These are phyloP conservation scores for Sparassis latifolia DNA, from an alignment of 1,284 basidiomycete genomes.

Conservation along the genomic window DNA sequence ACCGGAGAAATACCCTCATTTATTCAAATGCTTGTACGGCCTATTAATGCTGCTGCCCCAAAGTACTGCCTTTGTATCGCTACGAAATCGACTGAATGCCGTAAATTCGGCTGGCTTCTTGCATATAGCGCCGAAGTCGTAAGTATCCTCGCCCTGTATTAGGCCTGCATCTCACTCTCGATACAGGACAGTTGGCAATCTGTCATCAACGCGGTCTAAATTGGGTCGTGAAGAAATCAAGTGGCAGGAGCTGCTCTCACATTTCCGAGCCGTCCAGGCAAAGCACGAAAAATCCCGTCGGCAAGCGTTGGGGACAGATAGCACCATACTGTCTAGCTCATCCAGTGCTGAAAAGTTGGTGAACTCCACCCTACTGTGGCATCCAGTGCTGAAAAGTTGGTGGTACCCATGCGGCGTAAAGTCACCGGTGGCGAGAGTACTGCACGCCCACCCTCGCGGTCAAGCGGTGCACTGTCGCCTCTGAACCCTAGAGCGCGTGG, in stretches of 20 bases:
- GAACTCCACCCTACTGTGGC: slow-evolving; percentile 22
- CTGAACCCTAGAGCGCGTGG: slow-evolving; percentile 61
- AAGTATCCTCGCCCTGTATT: slow-evolving; percentile 7
- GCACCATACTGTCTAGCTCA: slow-evolving; percentile 35
- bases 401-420: slow-evolving; percentile 46
- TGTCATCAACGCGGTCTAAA: slow-evolving; percentile 60
- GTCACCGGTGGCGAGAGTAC: slow-evolving; percentile 43
- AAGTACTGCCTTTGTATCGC: slow-evolving; percentile 92
- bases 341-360: slow-evolving; percentile 17
- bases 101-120: slow-evolving; percentile 94
- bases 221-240: slow-evolving; percentile 84
- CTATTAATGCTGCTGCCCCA: slow-evolving; percentile 97
- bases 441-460: slow-evolving; percentile 26
- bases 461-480: slow-evolving; percentile 54
- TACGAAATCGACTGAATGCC: slow-evolving; percentile 90
- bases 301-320: slow-evolving; percentile 51
- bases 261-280: slow-evolving; percentile 79
- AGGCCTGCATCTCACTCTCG: no score
- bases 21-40: slow-evolving; percentile 98
- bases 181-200: slow-evolving; percentile 26
- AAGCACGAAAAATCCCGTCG: slow-evolving; percentile 85
- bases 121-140: slow-evolving; percentile 82
- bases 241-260: slow-evolving; percentile 86
- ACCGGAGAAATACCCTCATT: slow-evolving; percentile 91
- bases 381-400: slow-evolving; percentile 18